Evolutionary conservation across 352 stramenopile genomes (phyloP), one percentile per base, ranked within the genome.

Genomic region (Plasmopara muralis): DNA sequence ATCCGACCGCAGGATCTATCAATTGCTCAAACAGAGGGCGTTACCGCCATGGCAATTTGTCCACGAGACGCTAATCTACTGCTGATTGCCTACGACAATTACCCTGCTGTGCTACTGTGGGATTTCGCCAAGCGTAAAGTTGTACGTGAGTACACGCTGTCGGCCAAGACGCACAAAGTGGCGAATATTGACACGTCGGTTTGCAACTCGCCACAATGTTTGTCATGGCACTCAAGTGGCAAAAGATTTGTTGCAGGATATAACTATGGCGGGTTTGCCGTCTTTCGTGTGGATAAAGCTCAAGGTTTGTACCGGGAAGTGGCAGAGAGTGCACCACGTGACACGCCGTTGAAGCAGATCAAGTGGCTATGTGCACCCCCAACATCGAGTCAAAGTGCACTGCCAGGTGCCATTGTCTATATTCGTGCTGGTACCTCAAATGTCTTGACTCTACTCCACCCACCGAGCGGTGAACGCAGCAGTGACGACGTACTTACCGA

Each of bases 231-330:
- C 55, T 74, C 70, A 5, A 86, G 64, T 47, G 81, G 81, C 9
- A 92, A 92, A 62, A 58, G 77, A 28, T 92, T 92, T 51, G 81
- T 81, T 0, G 78, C 57, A 1, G 78, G 76, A 14, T 92, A 81
- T 57, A 75, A 83, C 28, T 60, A 69, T 14, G 81, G 81, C 28
- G 73, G 76, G 8, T 74, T 89, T 57, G 75, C 63, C 0, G 50
- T 87, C 6, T 88, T 77, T 40, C 72, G 75, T 7, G 35, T 57
- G 1, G 82, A 92, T 41, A 92, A 88, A 58, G 42, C 41, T 4
- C 52, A 72, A 43, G 78, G 78, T 1, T 53, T 70, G 34, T 81
- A 76, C 45, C 72, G 62, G 12, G 37, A 38, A 5, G 49, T 46
- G 43, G 31, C 40, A 28, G 13, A 34, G 6, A 4, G n/a, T 28